Evolutionary conservation across 176 grass and related monocot genomes (phyloP).

Genomic region (Aegilops umbellulata): DNA sequence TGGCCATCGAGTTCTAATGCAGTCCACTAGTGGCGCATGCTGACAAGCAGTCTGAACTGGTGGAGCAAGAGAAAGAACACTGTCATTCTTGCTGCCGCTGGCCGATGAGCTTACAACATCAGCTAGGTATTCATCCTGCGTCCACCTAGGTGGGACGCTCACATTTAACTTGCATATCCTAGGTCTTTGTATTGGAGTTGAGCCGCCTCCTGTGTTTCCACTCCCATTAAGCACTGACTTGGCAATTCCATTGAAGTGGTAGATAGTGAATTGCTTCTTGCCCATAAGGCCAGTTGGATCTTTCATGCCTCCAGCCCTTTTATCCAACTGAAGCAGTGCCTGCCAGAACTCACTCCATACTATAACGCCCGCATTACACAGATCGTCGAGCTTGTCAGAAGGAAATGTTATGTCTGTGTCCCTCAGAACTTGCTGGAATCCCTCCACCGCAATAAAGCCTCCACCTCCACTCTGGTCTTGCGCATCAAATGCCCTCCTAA

Average conservation of each 20-base stretch:
- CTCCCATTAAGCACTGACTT: constrained; percentile 80
- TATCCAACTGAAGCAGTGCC: constrained; percentile 81
- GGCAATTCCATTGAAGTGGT: constrained; percentile 98
- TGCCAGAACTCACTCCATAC: constrained; percentile 99
- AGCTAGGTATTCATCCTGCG: constrained; percentile 88
- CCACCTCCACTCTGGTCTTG: constrained; percentile 96
- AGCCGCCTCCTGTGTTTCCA: constrained; percentile 41
- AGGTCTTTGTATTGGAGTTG: constrained; percentile 75
- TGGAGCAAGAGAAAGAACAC: constrained; percentile 54
- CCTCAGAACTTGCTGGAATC: constrained; percentile 76
- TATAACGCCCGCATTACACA: constrained; percentile 80
- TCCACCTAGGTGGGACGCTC: constrained; percentile 87
- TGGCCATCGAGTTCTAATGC: constrained; percentile 87
- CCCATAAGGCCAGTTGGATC: constrained; percentile 92
- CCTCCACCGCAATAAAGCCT: constrained; percentile 80
- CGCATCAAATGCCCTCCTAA: constrained; percentile 84
- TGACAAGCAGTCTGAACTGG: constrained; percentile 56
- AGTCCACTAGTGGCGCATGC: constrained; percentile 93
- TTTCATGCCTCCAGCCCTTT: constrained; percentile 79
- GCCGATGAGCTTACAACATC: constrained; percentile 60
- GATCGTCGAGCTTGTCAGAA: constrained; percentile 66
- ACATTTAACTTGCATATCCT: constrained; percentile 87
- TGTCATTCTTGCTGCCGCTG: constrained; percentile 46
- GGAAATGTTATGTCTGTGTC: constrained; percentile 73
- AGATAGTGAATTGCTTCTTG: constrained; percentile 93